Base-by-base conservation (phyloP, 148 eudicot genomes). In the Fagopyrum tataricum region DNA sequence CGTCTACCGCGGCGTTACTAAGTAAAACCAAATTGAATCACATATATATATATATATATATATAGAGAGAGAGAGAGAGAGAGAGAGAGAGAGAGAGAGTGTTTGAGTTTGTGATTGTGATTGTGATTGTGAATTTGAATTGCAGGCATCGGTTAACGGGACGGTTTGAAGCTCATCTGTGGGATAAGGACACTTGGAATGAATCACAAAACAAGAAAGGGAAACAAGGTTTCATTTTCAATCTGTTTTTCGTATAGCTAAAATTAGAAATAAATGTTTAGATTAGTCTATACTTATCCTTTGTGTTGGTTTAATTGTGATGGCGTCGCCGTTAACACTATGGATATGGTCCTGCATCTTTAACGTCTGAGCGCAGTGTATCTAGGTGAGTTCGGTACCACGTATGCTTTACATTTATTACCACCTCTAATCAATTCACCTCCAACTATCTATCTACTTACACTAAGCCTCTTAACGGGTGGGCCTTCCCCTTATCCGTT, bases 171-270 rank as follows among this genome's bases (percentile, higher is more conserved):
- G 96, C 98, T 76, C 98, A 92, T 79, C 83, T 92, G 76, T 92
- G 98, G 98, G 98, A 92, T 72, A 92, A 90, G 84, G 85, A 88
- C 72, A 84, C 88, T 47, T 90, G 93, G 93, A 90, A 85, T 79
- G 88, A 84, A 73, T 68, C 88, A 18, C 96, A 90, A 48, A 90
- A 85, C 79, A 92, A 92, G 86, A 92, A 92, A 85, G 98, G 98
- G 52, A 85, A 86, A 86, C 98, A 92, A 88, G 98, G 98, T 92
- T 48, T 26, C 51, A 58, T 0, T 68, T 52, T 5, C 6, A 62
- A 62, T 62, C 9, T 62, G 1, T n/a, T 6, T 42, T 42, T 42
- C 31, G 9, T 14, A 9, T 11, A 26, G 47, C 8, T 3, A 62
- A 13, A 40, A 6, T 46, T 53, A 14, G 20, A 18, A 49, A 23